Conservation (phyloP, 1,139 yeast genomes). For the Kodamaea derodonti region DNA sequence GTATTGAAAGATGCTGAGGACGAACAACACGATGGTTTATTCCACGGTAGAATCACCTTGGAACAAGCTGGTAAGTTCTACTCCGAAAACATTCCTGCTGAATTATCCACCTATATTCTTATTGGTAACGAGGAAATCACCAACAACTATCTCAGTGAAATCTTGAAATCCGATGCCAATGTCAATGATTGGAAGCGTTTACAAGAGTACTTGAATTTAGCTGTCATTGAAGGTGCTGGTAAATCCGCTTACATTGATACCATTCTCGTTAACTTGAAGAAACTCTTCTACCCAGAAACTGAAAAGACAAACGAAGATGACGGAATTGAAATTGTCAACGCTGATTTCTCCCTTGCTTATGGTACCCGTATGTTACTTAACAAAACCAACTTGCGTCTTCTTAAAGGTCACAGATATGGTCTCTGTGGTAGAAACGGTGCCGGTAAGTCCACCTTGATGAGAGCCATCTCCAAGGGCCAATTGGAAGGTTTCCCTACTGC, state of each 20-base stretch:
- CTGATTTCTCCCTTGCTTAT: conserved; percentile 93
- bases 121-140: conserved; percentile 31
- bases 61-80: conserved; percentile 53
- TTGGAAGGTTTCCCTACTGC: conserved; percentile 96
- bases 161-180: conserved; percentile 72
- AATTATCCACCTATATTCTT: conserved; percentile 19
- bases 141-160: conserved; percentile 47
- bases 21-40: conserved; percentile 61
- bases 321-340: conserved; percentile 79
- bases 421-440: conserved; percentile 99
- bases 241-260: conserved; percentile 40
- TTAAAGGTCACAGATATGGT: conserved; percentile 97
- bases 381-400: conserved; percentile 80
- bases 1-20: conserved; percentile 82
- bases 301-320: conserved; percentile 47
- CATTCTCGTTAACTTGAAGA: conserved; percentile 55
- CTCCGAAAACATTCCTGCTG: conserved; percentile 31
- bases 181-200: conserved; percentile 88
- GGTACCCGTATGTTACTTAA: conserved; percentile 96
- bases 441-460: conserved; percentile 95
- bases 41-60: conserved; percentile 67
- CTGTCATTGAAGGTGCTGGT: conserved; percentile 29
- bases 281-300: conserved; percentile 62
- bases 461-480: conserved; percentile 96
- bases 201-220: conserved; percentile 48